Conservation (phyloP, 176 grass and related monocot species). For the Musa schizocarpa region DNA sequence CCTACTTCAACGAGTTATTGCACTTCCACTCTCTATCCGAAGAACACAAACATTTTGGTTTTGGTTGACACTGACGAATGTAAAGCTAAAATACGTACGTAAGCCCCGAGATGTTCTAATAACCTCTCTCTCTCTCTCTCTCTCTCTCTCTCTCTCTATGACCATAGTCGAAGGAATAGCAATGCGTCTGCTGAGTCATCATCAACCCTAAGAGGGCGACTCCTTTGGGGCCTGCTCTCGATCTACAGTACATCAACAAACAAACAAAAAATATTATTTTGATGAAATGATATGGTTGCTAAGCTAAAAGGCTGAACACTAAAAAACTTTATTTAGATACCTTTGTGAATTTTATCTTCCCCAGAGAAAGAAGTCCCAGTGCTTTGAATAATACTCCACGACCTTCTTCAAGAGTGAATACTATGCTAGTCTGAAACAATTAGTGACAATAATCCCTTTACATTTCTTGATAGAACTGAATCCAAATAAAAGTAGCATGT, state of each 20-base stretch:
- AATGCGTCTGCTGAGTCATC: conserved; percentile 16
- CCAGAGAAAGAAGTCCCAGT: conserved; percentile 39
- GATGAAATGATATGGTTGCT: neutral
- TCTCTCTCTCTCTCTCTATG: too few species aligned
- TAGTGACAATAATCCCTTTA: too few species aligned
- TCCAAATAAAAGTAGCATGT: neutral
- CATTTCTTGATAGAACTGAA: neutral
- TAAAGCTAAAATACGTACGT: too few species aligned
- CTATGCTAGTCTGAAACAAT: conserved; percentile 38
- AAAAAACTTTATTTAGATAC: conserved; percentile 19
- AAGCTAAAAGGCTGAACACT: neutral
- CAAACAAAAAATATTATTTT: neutral
- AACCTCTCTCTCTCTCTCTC: too few species aligned
- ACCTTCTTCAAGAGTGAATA: conserved; percentile 48
- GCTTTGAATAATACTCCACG: conserved; percentile 42
- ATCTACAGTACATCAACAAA: conserved; percentile 28
- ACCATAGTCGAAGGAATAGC: too few species aligned
- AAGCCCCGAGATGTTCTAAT: too few species aligned
- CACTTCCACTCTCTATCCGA: too few species aligned
- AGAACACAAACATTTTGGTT: too few species aligned
- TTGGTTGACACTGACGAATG: too few species aligned
- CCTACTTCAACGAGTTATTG: too few species aligned
- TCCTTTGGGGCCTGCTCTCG: conserved; percentile 45
- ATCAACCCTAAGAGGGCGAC: conserved; percentile 37
- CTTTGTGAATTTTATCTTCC: conserved; percentile 45